These are phyloP conservation scores for Ceratobasidium sp. DNA, from an alignment of 1,284 basidiomycete species.

Conservation along the genomic window DNA sequence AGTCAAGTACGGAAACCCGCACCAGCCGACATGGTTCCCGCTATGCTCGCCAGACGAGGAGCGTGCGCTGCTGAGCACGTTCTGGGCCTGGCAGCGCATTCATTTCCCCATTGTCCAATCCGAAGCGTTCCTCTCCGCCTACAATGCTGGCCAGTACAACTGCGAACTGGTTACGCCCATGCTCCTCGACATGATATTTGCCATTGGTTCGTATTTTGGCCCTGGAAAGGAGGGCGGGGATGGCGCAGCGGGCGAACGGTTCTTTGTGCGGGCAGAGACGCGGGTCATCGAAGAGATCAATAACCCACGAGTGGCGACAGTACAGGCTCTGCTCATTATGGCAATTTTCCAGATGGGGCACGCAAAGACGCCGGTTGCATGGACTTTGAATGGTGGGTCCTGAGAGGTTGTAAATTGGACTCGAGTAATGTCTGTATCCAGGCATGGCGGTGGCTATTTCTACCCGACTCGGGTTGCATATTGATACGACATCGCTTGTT, in stretches of 20 bases:
- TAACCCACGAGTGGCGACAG: slow-evolving; percentile 21
- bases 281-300: slow-evolving; percentile 25
- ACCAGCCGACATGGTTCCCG: slow-evolving; percentile 10
- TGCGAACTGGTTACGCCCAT: slow-evolving; percentile 29
- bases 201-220: slow-evolving; percentile 29
- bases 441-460: slow-evolving; percentile 35
- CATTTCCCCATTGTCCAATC: slow-evolving; percentile 35
- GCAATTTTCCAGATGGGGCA: slow-evolving; percentile 33
- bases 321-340: slow-evolving; percentile 23
- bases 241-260: slow-evolving; percentile 21
- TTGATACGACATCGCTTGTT: slow-evolving; percentile 14
- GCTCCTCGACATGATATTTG: slow-evolving; percentile 37
- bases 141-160: slow-evolving; percentile 10
- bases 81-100: slow-evolving; percentile 36
- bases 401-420: not conserved
- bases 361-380: slow-evolving; percentile 31
- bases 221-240: slow-evolving; percentile 31
- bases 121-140: slow-evolving; percentile 17
- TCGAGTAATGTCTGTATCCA: not conserved
- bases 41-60: slow-evolving; percentile 37
- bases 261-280: slow-evolving; percentile 28
- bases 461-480: slow-evolving; percentile 28
- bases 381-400: slow-evolving; percentile 33
- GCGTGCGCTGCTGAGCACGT: slow-evolving; percentile 15
- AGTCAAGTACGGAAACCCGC: slow-evolving; percentile 13